A percentile compares a stretch with the other conserved stretches of the same genome.
These are phyloP conservation scores for Tetrapisispora pingtungensis DNA, from an alignment of 805 yeast genomes.

Conservation along the genomic window DNA sequence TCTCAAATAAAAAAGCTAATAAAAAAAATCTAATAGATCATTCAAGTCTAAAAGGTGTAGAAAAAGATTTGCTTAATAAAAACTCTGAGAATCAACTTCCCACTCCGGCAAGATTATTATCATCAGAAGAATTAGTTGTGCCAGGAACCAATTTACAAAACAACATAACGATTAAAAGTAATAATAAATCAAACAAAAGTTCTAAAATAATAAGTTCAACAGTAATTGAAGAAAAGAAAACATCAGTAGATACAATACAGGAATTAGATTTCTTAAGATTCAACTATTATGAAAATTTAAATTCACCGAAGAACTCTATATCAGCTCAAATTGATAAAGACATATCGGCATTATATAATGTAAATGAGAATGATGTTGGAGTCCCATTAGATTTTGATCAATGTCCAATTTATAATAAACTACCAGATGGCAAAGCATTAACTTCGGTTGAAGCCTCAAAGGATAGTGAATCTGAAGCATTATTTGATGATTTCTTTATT, in stretches of 20 bases:
- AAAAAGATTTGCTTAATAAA: no score
- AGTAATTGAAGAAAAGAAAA: neutral
- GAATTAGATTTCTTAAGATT: constrained; percentile 2
- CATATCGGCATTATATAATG: neutral
- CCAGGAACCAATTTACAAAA: no score
- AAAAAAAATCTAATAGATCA: neutral
- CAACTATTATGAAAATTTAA: neutral
- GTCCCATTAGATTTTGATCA: constrained; percentile 16
- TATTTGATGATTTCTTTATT: neutral
- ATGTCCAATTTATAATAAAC: constrained; percentile 3
- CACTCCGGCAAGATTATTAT: no score
- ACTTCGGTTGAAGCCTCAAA: neutral
- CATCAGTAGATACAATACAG: neutral
- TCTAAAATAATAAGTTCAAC: no score
- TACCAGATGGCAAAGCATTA: neutral
- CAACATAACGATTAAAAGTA: no score
- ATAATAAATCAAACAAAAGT: no score
- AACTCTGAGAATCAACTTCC: no score
- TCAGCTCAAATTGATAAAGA: neutral
- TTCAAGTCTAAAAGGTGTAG: no score
- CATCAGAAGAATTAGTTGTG: no score
- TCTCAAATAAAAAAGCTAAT: neutral
- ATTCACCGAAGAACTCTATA: neutral
- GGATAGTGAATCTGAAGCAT: neutral
- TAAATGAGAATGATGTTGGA: neutral